These are phyloP conservation scores for Paecilomyces variotii DNA, from an alignment of 2,329 filamentous ascomycete species.

Conservation along the genomic window DNA sequence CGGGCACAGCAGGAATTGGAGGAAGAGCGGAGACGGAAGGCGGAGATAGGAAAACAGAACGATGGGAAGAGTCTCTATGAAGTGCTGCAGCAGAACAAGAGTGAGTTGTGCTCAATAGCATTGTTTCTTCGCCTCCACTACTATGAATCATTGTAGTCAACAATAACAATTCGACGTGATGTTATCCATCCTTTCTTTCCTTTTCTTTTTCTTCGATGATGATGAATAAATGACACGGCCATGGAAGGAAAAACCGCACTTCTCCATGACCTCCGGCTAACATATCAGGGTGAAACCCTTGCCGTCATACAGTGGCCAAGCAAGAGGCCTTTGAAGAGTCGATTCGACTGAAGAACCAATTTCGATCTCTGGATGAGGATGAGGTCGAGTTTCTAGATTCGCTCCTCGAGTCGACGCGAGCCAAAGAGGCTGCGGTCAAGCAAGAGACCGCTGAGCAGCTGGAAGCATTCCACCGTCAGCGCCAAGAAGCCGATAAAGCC, in stretches of 20 bases:
- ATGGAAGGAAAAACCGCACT: not conserved
- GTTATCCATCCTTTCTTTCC: not conserved
- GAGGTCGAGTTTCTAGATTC: slow-evolving; percentile 48
- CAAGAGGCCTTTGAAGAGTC: slow-evolving; percentile 47
- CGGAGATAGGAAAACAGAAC: slow-evolving; percentile 45
- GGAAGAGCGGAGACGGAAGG: slow-evolving; percentile 37
- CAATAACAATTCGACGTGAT: not conserved
- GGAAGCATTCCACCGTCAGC: slow-evolving; percentile 50
- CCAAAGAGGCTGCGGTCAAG: slow-evolving; percentile 48
- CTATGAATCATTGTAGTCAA: not conserved
- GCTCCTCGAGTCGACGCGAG: slow-evolving; percentile 48
- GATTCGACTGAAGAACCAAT: slow-evolving; percentile 43
- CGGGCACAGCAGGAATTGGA: slow-evolving; percentile 39
- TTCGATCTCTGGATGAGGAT: slow-evolving; percentile 44
- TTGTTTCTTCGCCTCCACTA: not conserved
- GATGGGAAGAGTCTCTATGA: slow-evolving; percentile 43
- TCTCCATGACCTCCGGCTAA: slow-evolving; percentile 21
- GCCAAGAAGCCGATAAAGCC: slow-evolving; percentile 51
- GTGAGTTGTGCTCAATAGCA: slow-evolving; percentile 24
- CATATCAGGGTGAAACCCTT: slow-evolving; percentile 30
- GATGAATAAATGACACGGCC: not conserved
- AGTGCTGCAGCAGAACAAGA: slow-evolving; percentile 43
- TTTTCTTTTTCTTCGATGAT: too few relatives aligned
- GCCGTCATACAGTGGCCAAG: slow-evolving; percentile 32
- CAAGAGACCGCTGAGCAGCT: slow-evolving; percentile 53